Evolutionary conservation across 2,329 filamentous ascomycete genomes (phyloP).

Genomic region (Sporothrix dimorphospora): DNA sequence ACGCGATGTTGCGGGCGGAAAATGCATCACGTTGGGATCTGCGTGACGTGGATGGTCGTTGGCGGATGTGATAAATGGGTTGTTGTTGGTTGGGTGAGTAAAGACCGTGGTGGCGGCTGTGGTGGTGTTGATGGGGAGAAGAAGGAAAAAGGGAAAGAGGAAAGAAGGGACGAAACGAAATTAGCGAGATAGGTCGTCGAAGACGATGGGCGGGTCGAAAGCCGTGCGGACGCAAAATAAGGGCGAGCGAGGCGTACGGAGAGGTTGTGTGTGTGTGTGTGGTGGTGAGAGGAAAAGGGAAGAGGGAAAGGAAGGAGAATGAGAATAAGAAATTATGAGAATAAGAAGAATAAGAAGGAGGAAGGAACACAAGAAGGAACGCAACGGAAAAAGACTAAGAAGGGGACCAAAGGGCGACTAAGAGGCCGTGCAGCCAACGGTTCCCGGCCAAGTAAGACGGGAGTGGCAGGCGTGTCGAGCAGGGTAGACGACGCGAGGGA

Average conservation of each 20-base stretch:
- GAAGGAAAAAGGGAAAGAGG: neutral
- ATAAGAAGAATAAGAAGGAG: constrained; percentile 8
- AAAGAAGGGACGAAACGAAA: constrained; percentile 7
- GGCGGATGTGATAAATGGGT: neutral
- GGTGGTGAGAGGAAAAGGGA: neutral
- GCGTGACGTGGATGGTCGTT: constrained; percentile 13
- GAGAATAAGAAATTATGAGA: constrained; percentile 17
- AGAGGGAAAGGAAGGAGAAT: constrained; percentile 11
- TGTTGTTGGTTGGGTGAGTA: neutral
- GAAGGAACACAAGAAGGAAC: neutral
- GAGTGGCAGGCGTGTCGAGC: constrained; percentile 18
- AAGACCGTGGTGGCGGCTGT: neutral
- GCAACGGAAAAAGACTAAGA: neutral
- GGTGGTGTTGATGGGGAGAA: neutral
- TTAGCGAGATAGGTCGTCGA: neutral
- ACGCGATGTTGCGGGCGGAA: neutral
- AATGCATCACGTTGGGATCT: constrained; percentile 23
- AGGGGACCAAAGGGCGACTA: neutral
- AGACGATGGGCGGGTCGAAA: constrained; percentile 9
- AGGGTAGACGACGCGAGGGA: constrained; percentile 18
- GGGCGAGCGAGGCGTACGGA: neutral
- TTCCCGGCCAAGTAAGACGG: constrained; percentile 22
- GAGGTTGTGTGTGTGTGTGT: constrained; percentile 14
- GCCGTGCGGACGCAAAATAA: constrained; percentile 9
- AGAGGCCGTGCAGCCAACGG: constrained; percentile 18